These are phyloP conservation scores for Jatropha multifida DNA, from an alignment of 441 rosid species.

Conservation along the genomic window DNA sequence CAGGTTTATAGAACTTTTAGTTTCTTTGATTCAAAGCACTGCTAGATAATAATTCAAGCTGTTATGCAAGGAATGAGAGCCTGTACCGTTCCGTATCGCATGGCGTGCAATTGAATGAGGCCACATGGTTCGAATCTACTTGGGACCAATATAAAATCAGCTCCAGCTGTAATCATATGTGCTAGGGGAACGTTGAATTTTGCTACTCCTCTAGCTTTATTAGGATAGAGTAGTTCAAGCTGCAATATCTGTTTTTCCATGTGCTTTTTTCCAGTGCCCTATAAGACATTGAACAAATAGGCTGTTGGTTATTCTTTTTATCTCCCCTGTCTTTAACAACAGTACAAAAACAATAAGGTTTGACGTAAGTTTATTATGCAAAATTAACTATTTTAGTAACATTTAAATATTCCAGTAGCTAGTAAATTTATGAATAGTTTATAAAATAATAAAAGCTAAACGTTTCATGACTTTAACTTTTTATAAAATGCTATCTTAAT, in stretches of 20 bases:
- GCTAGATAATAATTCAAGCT: neutral
- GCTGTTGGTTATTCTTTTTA: neutral
- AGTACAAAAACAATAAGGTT: too few relatives aligned
- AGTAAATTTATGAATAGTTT: too few relatives aligned
- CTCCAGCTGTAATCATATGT: conserved; percentile 86
- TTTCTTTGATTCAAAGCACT: neutral
- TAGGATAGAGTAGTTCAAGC: conserved; percentile 66
- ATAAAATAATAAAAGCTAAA: too few relatives aligned
- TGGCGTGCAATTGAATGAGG: conserved; percentile 82
- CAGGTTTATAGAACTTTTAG: neutral
- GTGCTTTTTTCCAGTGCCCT: conserved; percentile 87
- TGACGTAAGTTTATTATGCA: too few relatives aligned
- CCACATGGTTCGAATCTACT: conserved; percentile 97
- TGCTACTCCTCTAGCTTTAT: conserved; percentile 66
- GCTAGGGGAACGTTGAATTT: conserved; percentile 78
- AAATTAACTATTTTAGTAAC: too few relatives aligned
- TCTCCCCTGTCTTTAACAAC: too few relatives aligned
- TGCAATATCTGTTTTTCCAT: conserved; percentile 66
- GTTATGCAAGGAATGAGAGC: too few relatives aligned
- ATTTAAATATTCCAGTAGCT: too few relatives aligned
- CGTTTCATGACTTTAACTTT: too few relatives aligned
- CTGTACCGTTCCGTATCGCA: conserved; percentile 82
- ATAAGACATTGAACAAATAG: conserved; percentile 6
- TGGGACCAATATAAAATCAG: conserved; percentile 75
- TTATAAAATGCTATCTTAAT: too few relatives aligned